These are phyloP conservation scores for Trichomonas vaginalis DNA, from an alignment of 208 protist species.

Conservation along the genomic window DNA sequence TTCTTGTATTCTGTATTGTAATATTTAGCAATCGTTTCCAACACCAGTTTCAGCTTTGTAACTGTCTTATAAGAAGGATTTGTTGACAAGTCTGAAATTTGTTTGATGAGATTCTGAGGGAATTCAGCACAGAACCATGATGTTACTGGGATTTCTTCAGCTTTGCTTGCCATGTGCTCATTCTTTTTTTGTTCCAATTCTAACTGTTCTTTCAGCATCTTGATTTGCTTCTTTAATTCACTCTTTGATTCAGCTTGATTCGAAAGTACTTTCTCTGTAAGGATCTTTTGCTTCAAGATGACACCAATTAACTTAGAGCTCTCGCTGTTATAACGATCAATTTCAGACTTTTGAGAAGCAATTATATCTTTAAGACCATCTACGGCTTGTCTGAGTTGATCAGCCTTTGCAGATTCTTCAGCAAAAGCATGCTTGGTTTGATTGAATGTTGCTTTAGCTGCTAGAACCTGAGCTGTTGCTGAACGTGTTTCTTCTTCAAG, in stretches of 20 bases:
- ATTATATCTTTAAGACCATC: neutral
- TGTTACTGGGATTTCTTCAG: neutral
- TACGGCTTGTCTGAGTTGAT: neutral
- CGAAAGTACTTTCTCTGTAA: neutral
- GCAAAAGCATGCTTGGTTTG: neutral
- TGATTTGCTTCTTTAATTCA: neutral
- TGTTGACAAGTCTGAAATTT: neutral
- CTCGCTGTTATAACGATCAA: neutral
- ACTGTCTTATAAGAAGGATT: neutral
- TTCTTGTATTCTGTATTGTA: neutral
- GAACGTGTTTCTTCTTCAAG: neutral
- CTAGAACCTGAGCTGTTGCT: neutral
- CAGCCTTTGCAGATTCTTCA: neutral
- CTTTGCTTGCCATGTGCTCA: neutral
- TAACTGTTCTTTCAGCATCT: neutral
- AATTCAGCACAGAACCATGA: slow-evolving; percentile 1
- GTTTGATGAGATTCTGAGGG: neutral
- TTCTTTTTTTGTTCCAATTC: neutral
- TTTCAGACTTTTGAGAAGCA: neutral
- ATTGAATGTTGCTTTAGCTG: neutral
- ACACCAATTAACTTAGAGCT: neutral
- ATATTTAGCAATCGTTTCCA: neutral
- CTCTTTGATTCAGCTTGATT: neutral
- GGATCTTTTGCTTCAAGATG: neutral
- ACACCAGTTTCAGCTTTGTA: neutral